Percentiles rank a stretch among this genome's conserved stretches.
phyloP scores from a whole-genome alignment of 192 early-diverging fungal species.

The Oehlia diaphana region DNA sequence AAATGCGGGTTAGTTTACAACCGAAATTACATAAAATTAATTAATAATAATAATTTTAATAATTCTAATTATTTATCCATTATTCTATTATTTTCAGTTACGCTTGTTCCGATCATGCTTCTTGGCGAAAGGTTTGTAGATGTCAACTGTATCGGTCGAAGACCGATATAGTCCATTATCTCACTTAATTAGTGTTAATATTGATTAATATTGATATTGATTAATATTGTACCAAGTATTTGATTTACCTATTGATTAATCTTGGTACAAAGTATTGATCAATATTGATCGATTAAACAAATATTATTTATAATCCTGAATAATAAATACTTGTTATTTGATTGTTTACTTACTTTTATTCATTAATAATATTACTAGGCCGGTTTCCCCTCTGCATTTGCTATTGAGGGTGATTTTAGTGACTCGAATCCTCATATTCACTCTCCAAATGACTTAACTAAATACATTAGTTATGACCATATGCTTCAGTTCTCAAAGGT shows the following conservation, averaged over 20 bases:
- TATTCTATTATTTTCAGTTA: not conserved
- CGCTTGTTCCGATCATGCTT: conserved; percentile 85
- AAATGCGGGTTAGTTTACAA: conserved; percentile 81
- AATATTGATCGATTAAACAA: too few species aligned
- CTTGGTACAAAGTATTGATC: too few species aligned
- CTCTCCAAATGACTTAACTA: conserved; percentile 72
- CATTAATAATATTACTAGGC: conserved; percentile 33
- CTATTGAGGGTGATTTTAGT: conserved; percentile 71
- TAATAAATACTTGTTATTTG: too few species aligned
- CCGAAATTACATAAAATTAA: too few species aligned
- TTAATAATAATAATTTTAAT: not conserved
- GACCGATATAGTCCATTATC: too few species aligned
- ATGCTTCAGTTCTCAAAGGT: conserved; percentile 88
- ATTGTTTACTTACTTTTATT: not conserved
- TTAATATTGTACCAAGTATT: too few species aligned
- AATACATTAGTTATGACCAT: conserved; percentile 81
- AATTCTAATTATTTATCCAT: not conserved
- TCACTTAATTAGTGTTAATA: too few species aligned
- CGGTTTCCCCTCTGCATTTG: conserved; percentile 86
- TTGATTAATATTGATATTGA: too few species aligned
- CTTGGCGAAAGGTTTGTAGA: conserved; percentile 66
- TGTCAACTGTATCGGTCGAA: not conserved
- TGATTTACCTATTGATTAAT: too few species aligned
- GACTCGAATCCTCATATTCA: conserved; percentile 85
- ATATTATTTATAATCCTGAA: too few species aligned